Base-by-base conservation (phyloP, 106 monocot species). In the Narthecium ossifragum region DNA sequence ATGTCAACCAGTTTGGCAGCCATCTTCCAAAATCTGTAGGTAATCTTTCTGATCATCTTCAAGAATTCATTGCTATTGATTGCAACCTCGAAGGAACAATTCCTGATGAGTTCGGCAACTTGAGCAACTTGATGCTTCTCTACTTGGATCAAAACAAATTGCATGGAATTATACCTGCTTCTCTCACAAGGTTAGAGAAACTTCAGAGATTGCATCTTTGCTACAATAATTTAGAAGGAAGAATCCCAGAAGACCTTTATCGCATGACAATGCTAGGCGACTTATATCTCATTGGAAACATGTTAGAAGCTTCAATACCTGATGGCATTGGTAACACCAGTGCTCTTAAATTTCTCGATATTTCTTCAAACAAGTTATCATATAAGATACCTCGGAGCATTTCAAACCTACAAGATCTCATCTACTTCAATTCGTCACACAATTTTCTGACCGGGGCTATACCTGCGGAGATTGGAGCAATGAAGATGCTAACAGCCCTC, bases 301-400 rank as follows among this genome's bases (percentile, higher is more conserved):
- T 1, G 8, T 39, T 64, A 27, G 51, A 36, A 24, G 53, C 52
- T 26, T 4, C 36, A 1, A 53, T 64, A 64, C 53, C 64, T 9
- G 37, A 53, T n/a, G 51, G 34, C 9, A 1, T 64, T 5, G 64
- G 64, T 10, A 64, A 64, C 33, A 26, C 53, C 27, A 64, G 26
- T 27, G 13, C 23, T 4, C 31, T 64, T 34, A 6, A 38, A 39
- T 13, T 3, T 18, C 34, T 64, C 7, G 1, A 1, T 9, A 11
- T 63, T 0, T 14, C 32, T 15, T 17, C 1, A 2, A 62, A 62
- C 23, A 20, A 1, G 2, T 34, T 62, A 24, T 62, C 62, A 8
- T 49, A 31, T 1, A 46, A 2, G 17, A 62, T 62, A 23, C 62
- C 62, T 21, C 2, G 14, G 15, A 62, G 48, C 33, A 25, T 62